phyloP scores from a whole-genome alignment of 768 basidiomycete species.

The Wakefieldia striispora region DNA sequence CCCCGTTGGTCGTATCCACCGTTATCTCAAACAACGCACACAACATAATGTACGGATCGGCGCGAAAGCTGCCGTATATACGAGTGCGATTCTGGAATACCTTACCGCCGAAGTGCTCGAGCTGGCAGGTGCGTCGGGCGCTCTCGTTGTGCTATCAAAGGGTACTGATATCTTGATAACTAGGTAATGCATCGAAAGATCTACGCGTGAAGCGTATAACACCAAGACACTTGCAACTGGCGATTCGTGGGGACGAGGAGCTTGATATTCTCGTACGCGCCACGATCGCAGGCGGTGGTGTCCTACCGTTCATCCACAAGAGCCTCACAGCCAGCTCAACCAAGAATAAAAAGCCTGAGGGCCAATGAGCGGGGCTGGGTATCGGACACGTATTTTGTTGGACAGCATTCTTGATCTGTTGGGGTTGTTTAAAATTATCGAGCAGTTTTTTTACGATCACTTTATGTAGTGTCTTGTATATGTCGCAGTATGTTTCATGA shows the following conservation, averaged over 20 bases:
- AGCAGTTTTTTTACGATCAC: neutral
- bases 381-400: neutral
- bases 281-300: conserved; percentile 90
- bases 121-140: conserved; percentile 69
- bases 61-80: conserved; percentile 97
- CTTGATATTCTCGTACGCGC: conserved; percentile 93
- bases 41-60: conserved; percentile 95
- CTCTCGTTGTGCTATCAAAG: neutral
- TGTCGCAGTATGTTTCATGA: conserved; percentile 1
- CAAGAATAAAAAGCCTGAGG: conserved; percentile 47
- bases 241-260: conserved; percentile 96
- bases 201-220: conserved; percentile 97
- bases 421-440: conserved; percentile 19
- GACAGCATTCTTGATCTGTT: conserved; percentile 2
- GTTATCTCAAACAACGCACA: conserved; percentile 89
- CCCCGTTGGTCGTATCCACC: conserved; percentile 96
- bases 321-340: conserved; percentile 54
- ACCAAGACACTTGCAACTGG: conserved; percentile 91
- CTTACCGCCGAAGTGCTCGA: conserved; percentile 95
- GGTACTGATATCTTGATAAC: neutral
- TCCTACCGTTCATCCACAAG: conserved; percentile 88
- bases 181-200: conserved; percentile 96
- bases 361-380: conserved; percentile 16
- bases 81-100: conserved; percentile 94
- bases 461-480: conserved; percentile 15